Evolutionary conservation across 1,139 yeast genomes (phyloP).

Genomic region (Kodamaea sp.): DNA sequence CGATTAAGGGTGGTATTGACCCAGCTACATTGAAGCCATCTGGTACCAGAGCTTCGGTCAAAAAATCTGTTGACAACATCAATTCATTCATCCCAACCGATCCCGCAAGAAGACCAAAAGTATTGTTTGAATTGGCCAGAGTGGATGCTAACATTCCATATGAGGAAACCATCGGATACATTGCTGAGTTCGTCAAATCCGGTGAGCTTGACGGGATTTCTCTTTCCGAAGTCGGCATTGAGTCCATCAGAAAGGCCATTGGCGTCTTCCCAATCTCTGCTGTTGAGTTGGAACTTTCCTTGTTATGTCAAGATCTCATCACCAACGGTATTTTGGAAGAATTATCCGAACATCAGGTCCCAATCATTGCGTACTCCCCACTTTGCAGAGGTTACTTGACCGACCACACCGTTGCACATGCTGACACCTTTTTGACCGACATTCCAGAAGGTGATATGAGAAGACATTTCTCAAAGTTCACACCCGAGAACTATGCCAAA

Average conservation of each 20-base stretch:
- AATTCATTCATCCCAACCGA: slow-evolving; percentile 47
- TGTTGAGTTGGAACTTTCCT: slow-evolving; percentile 76
- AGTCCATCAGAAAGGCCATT: slow-evolving; percentile 58
- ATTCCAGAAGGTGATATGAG: slow-evolving; percentile 60
- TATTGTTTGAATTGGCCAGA: slow-evolving; percentile 71
- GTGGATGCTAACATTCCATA: slow-evolving; percentile 53
- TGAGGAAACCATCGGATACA: slow-evolving; percentile 50
- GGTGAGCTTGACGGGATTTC: slow-evolving; percentile 69
- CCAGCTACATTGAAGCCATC: slow-evolving; percentile 39
- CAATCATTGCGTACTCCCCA: slow-evolving; percentile 80
- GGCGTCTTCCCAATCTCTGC: slow-evolving; percentile 53
- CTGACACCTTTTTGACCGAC: slow-evolving; percentile 32
- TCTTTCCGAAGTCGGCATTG: slow-evolving; percentile 67
- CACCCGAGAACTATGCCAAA: slow-evolving; percentile 52
- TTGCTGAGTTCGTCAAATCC: slow-evolving; percentile 51
- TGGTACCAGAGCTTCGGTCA: slow-evolving; percentile 50
- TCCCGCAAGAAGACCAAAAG: slow-evolving; percentile 32
- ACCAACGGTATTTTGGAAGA: slow-evolving; percentile 63
- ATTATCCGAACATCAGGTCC: slow-evolving; percentile 47
- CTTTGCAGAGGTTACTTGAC: slow-evolving; percentile 78
- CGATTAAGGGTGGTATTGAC: slow-evolving; percentile 67
- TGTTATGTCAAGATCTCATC: slow-evolving; percentile 62
- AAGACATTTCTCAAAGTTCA: slow-evolving; percentile 55
- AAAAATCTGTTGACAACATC: slow-evolving; percentile 52
- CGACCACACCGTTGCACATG: slow-evolving; percentile 49